Evolutionary conservation across 108 stramenopile genomes (phyloP), one percentile per base, ranked within the genome.

Genomic region (Aurantiochytrium sp.): DNA sequence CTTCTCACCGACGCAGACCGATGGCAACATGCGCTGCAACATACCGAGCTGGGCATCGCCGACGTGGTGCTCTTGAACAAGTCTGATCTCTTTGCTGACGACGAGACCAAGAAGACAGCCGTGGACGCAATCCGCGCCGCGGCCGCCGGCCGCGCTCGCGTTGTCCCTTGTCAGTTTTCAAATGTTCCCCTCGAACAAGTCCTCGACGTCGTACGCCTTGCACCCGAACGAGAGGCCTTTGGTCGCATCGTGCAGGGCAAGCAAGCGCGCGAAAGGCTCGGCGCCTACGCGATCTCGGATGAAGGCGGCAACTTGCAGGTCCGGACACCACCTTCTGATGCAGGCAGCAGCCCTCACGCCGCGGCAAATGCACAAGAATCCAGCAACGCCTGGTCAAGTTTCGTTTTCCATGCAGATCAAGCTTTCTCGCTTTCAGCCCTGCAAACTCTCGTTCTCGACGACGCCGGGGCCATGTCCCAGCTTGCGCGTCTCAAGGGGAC

Each of bases 1-100:
- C 35, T 44, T 23, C 18, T 71, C 1, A 64, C 47, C 23, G 88
- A 89, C 45, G 60, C 88, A 42, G 88, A 89, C 23, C 35, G 47
- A 5, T 42, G 44, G 44, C 23, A 47, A 18, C 49, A 35, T 6
- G 16, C 51, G 45, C 6, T 83, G 16, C 49, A 12, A 0, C 16
- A 44, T 16, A 60, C 60, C 14, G 44, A 89, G 88, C 60, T 89
- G 29, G 12, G 44, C n/a, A 16, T 45, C 45, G 88, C 88, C 4
- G 88, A 89, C 42, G 45, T 89, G 5, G 71, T 89, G 10, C 43
- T 89, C 25, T 4, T 89, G 1, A 89, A 89, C 23, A 89, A 89
- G 69, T 42, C 47, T 1, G 88, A 89, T 4, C 23, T 89, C 44
- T 49, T 89, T 19, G 19, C 45, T 4, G 45, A 47, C 49, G 76